Conservation (phyloP, 495 filamentous ascomycete species). For the Lepidopterella palustris region DNA sequence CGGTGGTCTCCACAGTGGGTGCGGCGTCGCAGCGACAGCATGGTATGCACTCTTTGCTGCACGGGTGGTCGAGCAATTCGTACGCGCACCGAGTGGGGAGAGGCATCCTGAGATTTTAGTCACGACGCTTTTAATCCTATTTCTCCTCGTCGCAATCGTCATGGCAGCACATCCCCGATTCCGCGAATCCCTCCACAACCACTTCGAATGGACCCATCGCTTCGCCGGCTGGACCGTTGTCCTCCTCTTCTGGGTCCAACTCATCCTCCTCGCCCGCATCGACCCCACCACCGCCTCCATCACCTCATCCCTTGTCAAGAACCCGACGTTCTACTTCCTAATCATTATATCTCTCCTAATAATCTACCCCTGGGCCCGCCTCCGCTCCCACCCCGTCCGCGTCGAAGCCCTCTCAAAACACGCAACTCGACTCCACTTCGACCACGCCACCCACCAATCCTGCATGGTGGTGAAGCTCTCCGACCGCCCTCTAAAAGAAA, state of each 20-base stretch:
- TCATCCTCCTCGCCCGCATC: conserved; percentile 1
- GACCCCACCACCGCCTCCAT: conserved; percentile 1
- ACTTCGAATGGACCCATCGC: conserved; percentile 51
- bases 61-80: background rate
- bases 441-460: conserved; percentile 6
- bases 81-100: background rate
- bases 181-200: conserved; percentile 46
- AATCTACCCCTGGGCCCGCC: conserved; percentile 22
- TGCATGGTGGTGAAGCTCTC: conserved; percentile 13
- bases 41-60: conserved; percentile 61
- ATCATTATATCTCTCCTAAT: conserved; percentile 12
- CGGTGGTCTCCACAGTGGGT: conserved; percentile 70
- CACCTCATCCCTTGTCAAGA: conserved; percentile 5
- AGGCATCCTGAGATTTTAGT: background rate
- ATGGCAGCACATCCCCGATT: conserved; percentile 40
- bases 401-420: conserved; percentile 24
- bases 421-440: conserved; percentile 27
- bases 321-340: conserved; percentile 22
- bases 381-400: conserved; percentile 18
- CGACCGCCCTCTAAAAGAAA: conserved; percentile 21
- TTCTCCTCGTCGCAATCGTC: conserved; percentile 11
- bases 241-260: conserved; percentile 35
- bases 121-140: background rate
- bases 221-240: conserved; percentile 51
- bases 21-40: conserved; percentile 57